Base-by-base conservation (phyloP, 83 land plant species). In the Diphasiastrum complanatum region DNA sequence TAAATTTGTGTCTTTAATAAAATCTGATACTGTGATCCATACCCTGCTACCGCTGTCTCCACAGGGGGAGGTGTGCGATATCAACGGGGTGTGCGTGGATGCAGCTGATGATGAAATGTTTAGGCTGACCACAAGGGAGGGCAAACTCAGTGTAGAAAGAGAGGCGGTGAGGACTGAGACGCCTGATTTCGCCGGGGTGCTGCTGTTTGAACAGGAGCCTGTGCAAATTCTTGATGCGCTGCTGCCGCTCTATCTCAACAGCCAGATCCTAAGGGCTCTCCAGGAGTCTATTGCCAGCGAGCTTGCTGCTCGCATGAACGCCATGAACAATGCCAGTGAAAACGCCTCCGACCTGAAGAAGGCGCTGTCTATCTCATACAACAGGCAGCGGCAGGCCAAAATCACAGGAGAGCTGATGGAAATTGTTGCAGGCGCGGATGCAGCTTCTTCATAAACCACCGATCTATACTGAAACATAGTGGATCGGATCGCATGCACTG, bases 331-430 rank as follows among this genome's bases (percentile, higher is more conserved):
- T 32, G 85, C 85, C 35, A 67, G 64, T 23, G 85, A 82, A 27
- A 82, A 82, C 33, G 85, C 85, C 19, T n/a, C 47, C 11, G 81
- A 80, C 24, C 50, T 82, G 34, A 82, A 72, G 68, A 64, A 63
- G 64, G 11, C 49, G 33, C 73, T 82, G 34, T 80, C 85, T 38
- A 72, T 64, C 29, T 38, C 51, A 19, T 82, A 82, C 67, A 82
- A 82, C 64, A 47, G 85, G 58, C 73, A 76, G 65, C 64, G 91
- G 20, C 91, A 86, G 47, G 91, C 91, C 31, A 86, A 86, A 73
- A 81, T 86, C 65, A 86, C 91, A 0, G 85, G 88, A 0, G 91
- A 86, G 65, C 69, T 86, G 24, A 55, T 82, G 41, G 84, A 82
- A 68, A 79, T 82, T 26, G 80, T 82, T 25, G 84, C 84, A 5